Evolutionary conservation across 1,139 yeast species (phyloP).

Genomic region (Yarrowia galli): DNA sequence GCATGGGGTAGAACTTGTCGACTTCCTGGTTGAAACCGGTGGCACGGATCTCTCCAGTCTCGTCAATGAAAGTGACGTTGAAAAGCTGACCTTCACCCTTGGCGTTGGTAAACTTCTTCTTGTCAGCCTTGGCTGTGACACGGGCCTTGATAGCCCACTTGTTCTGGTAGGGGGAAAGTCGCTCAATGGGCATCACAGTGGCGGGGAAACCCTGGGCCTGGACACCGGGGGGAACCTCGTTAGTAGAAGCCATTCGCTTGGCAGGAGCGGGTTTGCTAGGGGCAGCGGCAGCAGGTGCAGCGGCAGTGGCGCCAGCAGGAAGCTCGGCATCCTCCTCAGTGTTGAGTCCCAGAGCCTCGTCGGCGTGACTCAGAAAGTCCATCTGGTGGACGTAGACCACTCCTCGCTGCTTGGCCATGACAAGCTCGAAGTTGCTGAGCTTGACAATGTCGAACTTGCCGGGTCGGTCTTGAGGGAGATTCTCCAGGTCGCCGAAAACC

Average conservation of each 20-base stretch:
- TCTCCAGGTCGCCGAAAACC: slow-evolving; percentile 29
- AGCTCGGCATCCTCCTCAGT: background rate
- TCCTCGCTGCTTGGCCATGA: slow-evolving; percentile 24
- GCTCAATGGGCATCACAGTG: slow-evolving; percentile 69
- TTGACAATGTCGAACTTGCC: slow-evolving; percentile 14
- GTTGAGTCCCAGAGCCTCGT: slow-evolving; percentile 23
- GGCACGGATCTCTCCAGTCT: slow-evolving; percentile 95
- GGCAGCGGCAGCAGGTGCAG: background rate
- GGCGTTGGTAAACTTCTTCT: slow-evolving; percentile 86
- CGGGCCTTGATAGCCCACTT: slow-evolving; percentile 94
- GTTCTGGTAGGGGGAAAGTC: slow-evolving; percentile 88
- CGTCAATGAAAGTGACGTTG: slow-evolving; percentile 87
- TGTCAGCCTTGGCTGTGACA: slow-evolving; percentile 84
- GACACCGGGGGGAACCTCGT: slow-evolving; percentile 7
- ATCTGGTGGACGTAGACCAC: slow-evolving; percentile 21
- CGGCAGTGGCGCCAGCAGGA: background rate
- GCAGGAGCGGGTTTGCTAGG: slow-evolving; percentile 4
- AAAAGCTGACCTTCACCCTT: slow-evolving; percentile 91
- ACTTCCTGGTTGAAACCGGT: slow-evolving; percentile 93
- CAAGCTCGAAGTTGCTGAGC: slow-evolving; percentile 18
- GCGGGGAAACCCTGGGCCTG: slow-evolving; percentile 33
- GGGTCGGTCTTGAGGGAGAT: slow-evolving; percentile 20
- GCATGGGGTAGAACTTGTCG: slow-evolving; percentile 71
- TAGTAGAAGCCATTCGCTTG: slow-evolving; percentile 22
- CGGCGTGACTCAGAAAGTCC: slow-evolving; percentile 24